Conservation (phyloP, 768 basidiomycete species). For the Boletus edulis region DNA sequence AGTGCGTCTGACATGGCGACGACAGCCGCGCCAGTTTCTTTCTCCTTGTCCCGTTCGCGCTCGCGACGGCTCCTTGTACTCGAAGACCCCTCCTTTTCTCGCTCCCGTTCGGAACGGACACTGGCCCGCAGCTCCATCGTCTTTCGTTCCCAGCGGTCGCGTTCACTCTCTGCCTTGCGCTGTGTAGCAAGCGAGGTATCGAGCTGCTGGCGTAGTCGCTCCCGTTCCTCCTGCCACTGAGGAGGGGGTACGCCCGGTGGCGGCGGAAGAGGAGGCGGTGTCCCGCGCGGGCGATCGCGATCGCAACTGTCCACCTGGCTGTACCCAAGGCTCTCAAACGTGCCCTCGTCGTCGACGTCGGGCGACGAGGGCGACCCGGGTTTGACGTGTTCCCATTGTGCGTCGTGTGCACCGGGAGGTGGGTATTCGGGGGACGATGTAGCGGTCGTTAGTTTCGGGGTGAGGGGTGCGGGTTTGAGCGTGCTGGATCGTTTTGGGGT, state of each 20-base stretch:
- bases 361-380: constrained; percentile 12
- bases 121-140: constrained; percentile 15
- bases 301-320: constrained; percentile 18
- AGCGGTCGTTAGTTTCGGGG: constrained; percentile 21
- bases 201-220: constrained; percentile 7
- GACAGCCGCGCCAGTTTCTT: background rate
- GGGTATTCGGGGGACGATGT: constrained; percentile 9
- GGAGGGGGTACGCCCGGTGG: background rate
- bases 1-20: constrained; percentile 3
- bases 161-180: constrained; percentile 17
- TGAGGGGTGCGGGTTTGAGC: constrained; percentile 18
- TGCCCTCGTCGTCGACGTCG: constrained; percentile 16
- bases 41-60: constrained; percentile 18
- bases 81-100: constrained; percentile 15
- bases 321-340: constrained; percentile 17
- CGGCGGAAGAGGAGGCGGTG: background rate
- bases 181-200: constrained; percentile 12
- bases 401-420: constrained; percentile 4
- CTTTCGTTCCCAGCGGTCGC: constrained; percentile 22
- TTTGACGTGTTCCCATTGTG: constrained; percentile 25
- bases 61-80: constrained; percentile 14
- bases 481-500: constrained; percentile 17
- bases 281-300: background rate
- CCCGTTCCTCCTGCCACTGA: constrained; percentile 11
- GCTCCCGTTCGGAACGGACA: constrained; percentile 7